Base-by-base conservation (phyloP, 306 rosid genomes). In the Abrus pulchellus region DNA sequence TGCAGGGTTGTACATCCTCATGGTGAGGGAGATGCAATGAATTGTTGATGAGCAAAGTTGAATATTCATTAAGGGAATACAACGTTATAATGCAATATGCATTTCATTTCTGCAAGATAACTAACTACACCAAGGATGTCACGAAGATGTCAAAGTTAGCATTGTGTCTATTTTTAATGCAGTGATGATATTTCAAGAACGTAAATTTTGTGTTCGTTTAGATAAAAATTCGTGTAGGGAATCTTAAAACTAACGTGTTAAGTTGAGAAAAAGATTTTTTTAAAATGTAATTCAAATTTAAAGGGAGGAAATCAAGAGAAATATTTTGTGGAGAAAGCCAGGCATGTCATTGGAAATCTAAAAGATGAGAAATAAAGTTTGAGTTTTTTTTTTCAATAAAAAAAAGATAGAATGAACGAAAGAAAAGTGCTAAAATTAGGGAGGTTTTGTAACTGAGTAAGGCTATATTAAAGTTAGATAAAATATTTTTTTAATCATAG, bases 1-100 rank as follows among this genome's bases (percentile, higher is more conserved):
- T 49, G 55, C 53, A 59, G 72, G 20, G 48, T 71, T 48, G 33
- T 44, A 56, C 7, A 4, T 55, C 82, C 55, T 54, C 29, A 55
- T 13, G 30, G 38, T 30, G 45, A 40, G 53, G 3, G 69, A 61
- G 30, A 48, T 12, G 72, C 44, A 27, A 54, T 59, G 69, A 70
- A 36, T 60, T 48, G 32, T 57, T 34, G 53, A 11, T 70, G 45
- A 48, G 71, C 62, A 69, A 29, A 59, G 34, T 11, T n/a, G 12
- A 45, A 55, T 41, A 11, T 69, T 57, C 52, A 72, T 4, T 5
- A 10, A 43, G 50, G 34, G 70, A 34, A 47, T 32, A 6, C 14
- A 48, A 66, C 2, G 60, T 48, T 38, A 29, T 20, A 54, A 43
- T 28, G 55, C 52, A 36, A 49, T 76, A 54, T 52, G 65, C 72